These are phyloP conservation scores for Lizonia empirigonia DNA, from an alignment of 2,329 filamentous ascomycete genomes.

Conservation along the genomic window DNA sequence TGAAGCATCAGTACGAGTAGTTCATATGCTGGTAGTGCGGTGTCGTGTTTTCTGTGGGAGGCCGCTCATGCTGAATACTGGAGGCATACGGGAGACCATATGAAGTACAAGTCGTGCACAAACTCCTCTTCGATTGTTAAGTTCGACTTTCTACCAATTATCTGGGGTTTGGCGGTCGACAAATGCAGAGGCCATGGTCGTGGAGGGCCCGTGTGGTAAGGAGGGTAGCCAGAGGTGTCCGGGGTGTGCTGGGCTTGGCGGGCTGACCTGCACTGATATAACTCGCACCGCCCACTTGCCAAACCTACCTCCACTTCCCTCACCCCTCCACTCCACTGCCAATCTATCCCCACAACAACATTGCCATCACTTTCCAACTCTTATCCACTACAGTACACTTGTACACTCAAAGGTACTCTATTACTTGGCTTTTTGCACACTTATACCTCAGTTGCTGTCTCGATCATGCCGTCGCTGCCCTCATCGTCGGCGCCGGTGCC, in stretches of 20 bases:
- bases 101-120: neutral
- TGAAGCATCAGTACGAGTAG: neutral
- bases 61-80: constrained; percentile 1
- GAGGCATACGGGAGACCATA: neutral
- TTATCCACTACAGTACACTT: neutral
- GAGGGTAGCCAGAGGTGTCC: constrained; percentile 15
- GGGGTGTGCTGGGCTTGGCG: constrained; percentile 26
- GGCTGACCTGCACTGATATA: constrained; percentile 29
- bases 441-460: neutral
- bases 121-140: neutral
- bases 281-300: constrained; percentile 27
- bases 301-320: constrained; percentile 13
- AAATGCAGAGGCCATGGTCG: neutral
- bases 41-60: neutral
- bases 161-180: neutral
- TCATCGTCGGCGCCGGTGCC: neutral
- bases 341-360: constrained; percentile 6
- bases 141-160: neutral
- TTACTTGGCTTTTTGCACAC: neutral
- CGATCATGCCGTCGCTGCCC: constrained; percentile 34
- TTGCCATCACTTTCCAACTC: constrained; percentile 3
- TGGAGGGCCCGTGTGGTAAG: constrained; percentile 12
- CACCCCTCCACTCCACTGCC: constrained; percentile 10
- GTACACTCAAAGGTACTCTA: neutral
- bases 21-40: neutral